phyloP scores from a whole-genome alignment of 371 early-diverging fungal genomes.

The Phascolomyces articulosus region DNA sequence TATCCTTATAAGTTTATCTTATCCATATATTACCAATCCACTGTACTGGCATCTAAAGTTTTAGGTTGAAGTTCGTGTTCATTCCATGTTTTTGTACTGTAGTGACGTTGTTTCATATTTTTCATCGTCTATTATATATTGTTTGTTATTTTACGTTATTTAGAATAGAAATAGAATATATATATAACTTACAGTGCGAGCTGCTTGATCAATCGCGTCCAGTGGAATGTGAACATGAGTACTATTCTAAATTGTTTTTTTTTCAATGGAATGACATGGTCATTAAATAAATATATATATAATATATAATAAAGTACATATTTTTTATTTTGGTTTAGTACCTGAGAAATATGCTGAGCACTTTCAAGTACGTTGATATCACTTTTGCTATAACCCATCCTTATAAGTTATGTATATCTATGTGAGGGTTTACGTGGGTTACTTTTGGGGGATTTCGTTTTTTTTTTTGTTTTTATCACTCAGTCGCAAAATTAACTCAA shows the following conservation, averaged over 20 bases:
- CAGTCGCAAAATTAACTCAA: background rate
- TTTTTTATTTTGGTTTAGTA: too few species aligned
- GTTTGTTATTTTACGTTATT: background rate
- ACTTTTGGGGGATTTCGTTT: background rate
- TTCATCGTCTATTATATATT: slow-evolving; percentile 48
- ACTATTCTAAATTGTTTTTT: slow-evolving; percentile 43
- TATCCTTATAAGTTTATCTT: too few species aligned
- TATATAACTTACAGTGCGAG: slow-evolving; percentile 41
- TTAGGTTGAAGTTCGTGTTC: slow-evolving; percentile 75
- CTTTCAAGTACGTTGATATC: slow-evolving; percentile 53
- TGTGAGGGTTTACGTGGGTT: too few species aligned
- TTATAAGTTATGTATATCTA: too few species aligned
- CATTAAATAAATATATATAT: too few species aligned
- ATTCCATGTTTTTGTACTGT: slow-evolving; percentile 77
- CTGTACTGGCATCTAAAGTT: slow-evolving; percentile 52
- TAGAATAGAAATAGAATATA: too few species aligned
- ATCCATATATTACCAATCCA: slow-evolving; percentile 59
- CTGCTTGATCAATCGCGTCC: slow-evolving; percentile 60
- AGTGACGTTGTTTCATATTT: slow-evolving; percentile 64
- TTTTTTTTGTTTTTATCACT: background rate
- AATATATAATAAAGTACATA: too few species aligned
- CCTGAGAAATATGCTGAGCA: slow-evolving; percentile 63
- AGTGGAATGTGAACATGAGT: slow-evolving; percentile 63
- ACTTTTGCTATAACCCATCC: too few species aligned
- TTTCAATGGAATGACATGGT: too few species aligned